A percentile compares a stretch with the other conserved stretches of the same genome.
Evolutionary conservation across 495 filamentous ascomycete species (phyloP).

Genomic region (Penicillium mononematosum): DNA sequence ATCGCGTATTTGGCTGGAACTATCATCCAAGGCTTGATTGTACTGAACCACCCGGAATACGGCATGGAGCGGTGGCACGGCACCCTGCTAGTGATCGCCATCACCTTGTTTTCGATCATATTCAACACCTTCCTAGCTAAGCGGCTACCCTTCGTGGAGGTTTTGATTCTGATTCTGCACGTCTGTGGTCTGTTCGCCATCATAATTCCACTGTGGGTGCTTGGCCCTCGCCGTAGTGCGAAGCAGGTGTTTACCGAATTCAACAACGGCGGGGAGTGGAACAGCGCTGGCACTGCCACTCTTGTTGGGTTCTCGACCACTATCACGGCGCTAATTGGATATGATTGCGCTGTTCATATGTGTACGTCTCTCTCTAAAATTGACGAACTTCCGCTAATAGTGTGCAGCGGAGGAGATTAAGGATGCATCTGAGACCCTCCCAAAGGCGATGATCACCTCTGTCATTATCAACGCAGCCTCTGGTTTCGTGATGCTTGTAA

Average conservation of each 20-base stretch:
- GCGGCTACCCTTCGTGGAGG: constrained; percentile 41
- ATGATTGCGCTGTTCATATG: constrained; percentile 24
- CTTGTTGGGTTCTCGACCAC: constrained; percentile 19
- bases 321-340: constrained; percentile 32
- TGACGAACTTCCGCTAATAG: not conserved
- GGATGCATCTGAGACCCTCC: constrained; percentile 40
- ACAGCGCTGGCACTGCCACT: constrained; percentile 10
- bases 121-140: constrained; percentile 45
- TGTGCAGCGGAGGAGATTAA: constrained; percentile 44
- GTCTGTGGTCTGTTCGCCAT: constrained; percentile 37
- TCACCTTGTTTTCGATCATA: constrained; percentile 33
- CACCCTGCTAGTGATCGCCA: constrained; percentile 43
- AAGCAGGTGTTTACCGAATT: constrained; percentile 47
- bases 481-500: constrained; percentile 43
- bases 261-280: constrained; percentile 48
- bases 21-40: constrained; percentile 42
- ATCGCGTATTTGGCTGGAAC: constrained; percentile 37
- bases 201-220: constrained; percentile 45
- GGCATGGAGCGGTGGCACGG: constrained; percentile 35
- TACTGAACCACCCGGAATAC: constrained; percentile 36
- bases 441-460: constrained; percentile 38
- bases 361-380: constrained; percentile 9
- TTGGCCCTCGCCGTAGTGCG: constrained; percentile 35
- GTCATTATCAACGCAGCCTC: constrained; percentile 34
- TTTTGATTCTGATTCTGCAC: constrained; percentile 40